phyloP scores from a whole-genome alignment of 2,329 filamentous ascomycete species.

The Neofusicoccum kwambonambiense region DNA sequence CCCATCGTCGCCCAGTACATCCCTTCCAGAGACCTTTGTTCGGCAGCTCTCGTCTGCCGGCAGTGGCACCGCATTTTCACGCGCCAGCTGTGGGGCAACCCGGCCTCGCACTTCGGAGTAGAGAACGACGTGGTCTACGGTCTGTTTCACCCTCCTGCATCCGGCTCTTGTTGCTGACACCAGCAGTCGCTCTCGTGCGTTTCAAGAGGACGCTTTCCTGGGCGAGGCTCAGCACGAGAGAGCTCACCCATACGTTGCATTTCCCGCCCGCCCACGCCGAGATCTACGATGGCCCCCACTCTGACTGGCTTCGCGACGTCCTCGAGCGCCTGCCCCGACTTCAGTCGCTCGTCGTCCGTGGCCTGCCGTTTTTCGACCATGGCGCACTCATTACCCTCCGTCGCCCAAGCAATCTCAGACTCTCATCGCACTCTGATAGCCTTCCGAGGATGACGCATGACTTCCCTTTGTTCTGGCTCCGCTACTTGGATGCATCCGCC shows the following conservation, averaged over 20 bases:
- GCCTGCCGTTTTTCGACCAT: slow-evolving; percentile 62
- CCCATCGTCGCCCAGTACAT: slow-evolving; percentile 57
- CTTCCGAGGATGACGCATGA: slow-evolving; percentile 16
- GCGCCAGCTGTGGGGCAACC: slow-evolving; percentile 61
- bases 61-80: slow-evolving; percentile 60
- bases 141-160: slow-evolving; percentile 18
- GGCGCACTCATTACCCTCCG: slow-evolving; percentile 53
- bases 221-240: slow-evolving; percentile 52
- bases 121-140: slow-evolving; percentile 62
- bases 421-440: slow-evolving; percentile 23
- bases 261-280: slow-evolving; percentile 61
- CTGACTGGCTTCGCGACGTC: slow-evolving; percentile 60
- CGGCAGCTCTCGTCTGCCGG: slow-evolving; percentile 55
- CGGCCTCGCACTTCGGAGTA: slow-evolving; percentile 60
- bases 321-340: slow-evolving; percentile 58
- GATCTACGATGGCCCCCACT: slow-evolving; percentile 58
- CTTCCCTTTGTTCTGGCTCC: slow-evolving; percentile 47
- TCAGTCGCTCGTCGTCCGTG: slow-evolving; percentile 59
- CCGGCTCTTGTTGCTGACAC: background rate
- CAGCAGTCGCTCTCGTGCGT: slow-evolving; percentile 55
- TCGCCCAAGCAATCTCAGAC: slow-evolving; percentile 30
- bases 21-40: slow-evolving; percentile 55
- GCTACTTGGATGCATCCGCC: slow-evolving; percentile 55
- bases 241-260: slow-evolving; percentile 61
- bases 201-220: slow-evolving; percentile 58